Conservation (phyloP, 768 basidiomycete genomes). For the Kondoa malvinella region DNA sequence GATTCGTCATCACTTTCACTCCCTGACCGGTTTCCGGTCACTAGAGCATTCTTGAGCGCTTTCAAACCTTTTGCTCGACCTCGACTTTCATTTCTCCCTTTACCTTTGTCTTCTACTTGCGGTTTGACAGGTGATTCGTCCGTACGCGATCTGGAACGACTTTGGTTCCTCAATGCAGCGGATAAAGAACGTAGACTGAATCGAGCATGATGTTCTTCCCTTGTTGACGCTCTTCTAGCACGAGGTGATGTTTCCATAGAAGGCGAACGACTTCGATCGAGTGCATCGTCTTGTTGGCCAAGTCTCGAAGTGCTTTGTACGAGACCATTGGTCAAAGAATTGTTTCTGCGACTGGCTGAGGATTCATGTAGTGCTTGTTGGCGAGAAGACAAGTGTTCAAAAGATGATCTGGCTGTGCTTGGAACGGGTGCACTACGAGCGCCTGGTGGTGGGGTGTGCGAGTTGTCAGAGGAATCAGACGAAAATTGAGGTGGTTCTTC, state of each 20-base stretch:
- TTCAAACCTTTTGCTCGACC: slow-evolving; percentile 31
- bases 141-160: slow-evolving; percentile 2
- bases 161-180: not conserved
- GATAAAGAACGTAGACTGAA: not conserved
- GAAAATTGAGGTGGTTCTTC: not conserved
- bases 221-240: not conserved
- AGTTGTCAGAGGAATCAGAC: not conserved
- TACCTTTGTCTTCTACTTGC: not conserved
- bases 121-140: not conserved
- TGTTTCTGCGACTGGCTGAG: not conserved
- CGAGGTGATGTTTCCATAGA: not conserved
- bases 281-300: not conserved
- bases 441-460: not conserved
- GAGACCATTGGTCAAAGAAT: not conserved
- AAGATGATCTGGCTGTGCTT: not conserved
- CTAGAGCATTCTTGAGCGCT: slow-evolving; percentile 30
- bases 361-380: not conserved
- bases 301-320: not conserved
- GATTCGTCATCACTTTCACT: not conserved
- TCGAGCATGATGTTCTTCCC: not conserved
- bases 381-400: not conserved
- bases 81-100: slow-evolving; percentile 25
- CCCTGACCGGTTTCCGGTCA: not conserved
- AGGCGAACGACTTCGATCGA: not conserved
- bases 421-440: not conserved